Evolutionary conservation across 2,329 filamentous ascomycete genomes (phyloP), one percentile per base, ranked within the genome.

Genomic region (Aureobasidium sp.): DNA sequence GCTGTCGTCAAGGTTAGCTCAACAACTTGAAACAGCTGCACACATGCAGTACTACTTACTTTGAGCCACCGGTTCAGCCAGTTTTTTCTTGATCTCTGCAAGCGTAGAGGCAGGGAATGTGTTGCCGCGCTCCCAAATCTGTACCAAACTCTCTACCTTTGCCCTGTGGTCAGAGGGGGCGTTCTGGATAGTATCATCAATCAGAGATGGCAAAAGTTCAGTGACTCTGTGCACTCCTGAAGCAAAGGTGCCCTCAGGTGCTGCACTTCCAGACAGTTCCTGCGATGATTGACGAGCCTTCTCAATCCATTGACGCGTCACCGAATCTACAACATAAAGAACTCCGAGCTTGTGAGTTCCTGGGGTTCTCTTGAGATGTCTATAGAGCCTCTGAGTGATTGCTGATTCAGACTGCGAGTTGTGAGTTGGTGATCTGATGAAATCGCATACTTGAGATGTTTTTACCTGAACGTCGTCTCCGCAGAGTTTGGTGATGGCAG

Each of bases 291-390:
- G 84, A 78, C 92, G 94, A 72, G 94, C 93, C 78, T 91, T 89
- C 76, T 97, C 93, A 81, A 96, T 87, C 93, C 94, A 99, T 81
- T 95, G 93, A 78, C 94, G 91, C 76, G 92, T 93, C 84, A 99
- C 92, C 82, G 93, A 96, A 84, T 99, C 94, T 92, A 99, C 90
- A 79, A 97, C 92, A 87, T 99, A 99, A 79, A 99, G 87, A 73
- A 97, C 92, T 79, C 94, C 94, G 77, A 99, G 84, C 80, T 99
- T 99, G 84, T 99, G 93, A 75, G 91, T 96, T 74, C 86, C 86
- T 64, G 91, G 90, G 68, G 92, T 88, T 78, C 94, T 96, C 78
- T 95, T 96, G 83, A 97, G 95, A 73, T 97, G 92, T 68, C 92
- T 95, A 79, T 90, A 96, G 72, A 99, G 88, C 76, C 96, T 97